These are phyloP conservation scores for Xanthoparmelia taractica DNA, from an alignment of 495 filamentous ascomycete genomes.

Conservation along the genomic window DNA sequence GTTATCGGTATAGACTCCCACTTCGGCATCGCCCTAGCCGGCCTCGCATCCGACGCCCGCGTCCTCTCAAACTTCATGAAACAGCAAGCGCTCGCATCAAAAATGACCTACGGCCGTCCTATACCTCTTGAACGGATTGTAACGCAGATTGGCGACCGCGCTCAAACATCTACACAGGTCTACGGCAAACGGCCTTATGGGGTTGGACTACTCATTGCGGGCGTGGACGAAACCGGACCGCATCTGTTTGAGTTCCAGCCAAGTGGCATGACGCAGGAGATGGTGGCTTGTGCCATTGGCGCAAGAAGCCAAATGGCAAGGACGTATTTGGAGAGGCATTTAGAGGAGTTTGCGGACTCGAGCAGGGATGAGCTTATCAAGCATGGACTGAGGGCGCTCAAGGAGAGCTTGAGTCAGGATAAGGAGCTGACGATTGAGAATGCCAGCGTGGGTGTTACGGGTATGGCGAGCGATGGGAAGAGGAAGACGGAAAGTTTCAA, in stretches of 20 bases:
- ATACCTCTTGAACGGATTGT: slow-evolving; percentile 85
- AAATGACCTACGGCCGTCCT: slow-evolving; percentile 88
- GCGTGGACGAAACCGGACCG: slow-evolving; percentile 85
- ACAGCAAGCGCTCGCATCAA: slow-evolving; percentile 90
- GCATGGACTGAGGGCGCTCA: slow-evolving; percentile 85
- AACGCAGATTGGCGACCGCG: slow-evolving; percentile 84
- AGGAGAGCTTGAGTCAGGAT: slow-evolving; percentile 92
- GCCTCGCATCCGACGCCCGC: slow-evolving; percentile 94
- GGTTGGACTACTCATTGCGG: slow-evolving; percentile 86
- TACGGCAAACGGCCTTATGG: slow-evolving; percentile 96
- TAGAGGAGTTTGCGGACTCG: slow-evolving; percentile 68
- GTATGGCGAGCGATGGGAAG: slow-evolving; percentile 42
- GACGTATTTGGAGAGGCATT: slow-evolving; percentile 88
- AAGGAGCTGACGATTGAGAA: slow-evolving; percentile 96
- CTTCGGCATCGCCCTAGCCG: slow-evolving; percentile 90
- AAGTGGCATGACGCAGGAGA: slow-evolving; percentile 90
- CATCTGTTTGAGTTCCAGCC: slow-evolving; percentile 99
- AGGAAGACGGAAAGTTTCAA: slow-evolving; percentile 70
- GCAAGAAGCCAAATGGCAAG: slow-evolving; percentile 94
- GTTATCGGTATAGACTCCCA: slow-evolving; percentile 94
- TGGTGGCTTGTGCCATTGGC: slow-evolving; percentile 90
- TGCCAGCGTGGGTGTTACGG: slow-evolving; percentile 81
- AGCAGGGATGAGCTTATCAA: slow-evolving; percentile 76
- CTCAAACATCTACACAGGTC: slow-evolving; percentile 94
- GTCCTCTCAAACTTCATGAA: slow-evolving; percentile 99